These are phyloP conservation scores for Amphirosellinia nigrospora DNA, from an alignment of 495 filamentous ascomycete genomes.

Conservation along the genomic window DNA sequence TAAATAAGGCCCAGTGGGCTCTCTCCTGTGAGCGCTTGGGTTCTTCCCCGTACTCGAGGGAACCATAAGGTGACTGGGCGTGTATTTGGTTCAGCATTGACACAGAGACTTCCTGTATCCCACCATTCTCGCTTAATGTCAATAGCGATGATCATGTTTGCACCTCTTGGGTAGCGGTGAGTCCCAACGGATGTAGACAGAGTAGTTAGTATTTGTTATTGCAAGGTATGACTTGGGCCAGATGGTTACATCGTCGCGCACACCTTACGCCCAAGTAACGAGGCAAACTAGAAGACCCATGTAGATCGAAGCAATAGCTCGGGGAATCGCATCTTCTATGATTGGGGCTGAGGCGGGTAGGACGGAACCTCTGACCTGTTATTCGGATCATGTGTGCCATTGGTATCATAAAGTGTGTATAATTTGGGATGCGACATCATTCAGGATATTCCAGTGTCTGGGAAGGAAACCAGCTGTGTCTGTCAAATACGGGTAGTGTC, in stretches of 20 bases:
- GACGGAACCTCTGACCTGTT: not conserved
- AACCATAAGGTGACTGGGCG: not conserved
- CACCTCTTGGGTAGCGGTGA: not conserved
- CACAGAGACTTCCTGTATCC: not conserved
- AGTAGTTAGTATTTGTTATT: not conserved
- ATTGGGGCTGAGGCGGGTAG: not conserved
- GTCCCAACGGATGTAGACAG: not conserved
- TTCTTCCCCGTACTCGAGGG: not conserved
- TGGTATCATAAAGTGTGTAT: not conserved
- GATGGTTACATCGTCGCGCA: slow-evolving; percentile 6
- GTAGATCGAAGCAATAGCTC: not conserved
- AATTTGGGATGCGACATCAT: not conserved
- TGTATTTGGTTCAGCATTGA: not conserved
- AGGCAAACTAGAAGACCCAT: slow-evolving; percentile 4
- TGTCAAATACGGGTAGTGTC: not conserved
- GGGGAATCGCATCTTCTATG: not conserved
- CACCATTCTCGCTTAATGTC: not conserved
- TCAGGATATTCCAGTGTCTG: not conserved
- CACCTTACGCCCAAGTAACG: not conserved
- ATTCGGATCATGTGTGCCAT: not conserved
- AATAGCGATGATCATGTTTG: not conserved
- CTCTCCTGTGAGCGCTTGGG: not conserved
- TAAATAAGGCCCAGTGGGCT: too few species aligned
- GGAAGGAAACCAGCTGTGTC: not conserved
- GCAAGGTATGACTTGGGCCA: not conserved